These are phyloP conservation scores for Cutaneotrichosporon sp. DNA, from an alignment of 1,284 basidiomycete species.

Conservation along the genomic window DNA sequence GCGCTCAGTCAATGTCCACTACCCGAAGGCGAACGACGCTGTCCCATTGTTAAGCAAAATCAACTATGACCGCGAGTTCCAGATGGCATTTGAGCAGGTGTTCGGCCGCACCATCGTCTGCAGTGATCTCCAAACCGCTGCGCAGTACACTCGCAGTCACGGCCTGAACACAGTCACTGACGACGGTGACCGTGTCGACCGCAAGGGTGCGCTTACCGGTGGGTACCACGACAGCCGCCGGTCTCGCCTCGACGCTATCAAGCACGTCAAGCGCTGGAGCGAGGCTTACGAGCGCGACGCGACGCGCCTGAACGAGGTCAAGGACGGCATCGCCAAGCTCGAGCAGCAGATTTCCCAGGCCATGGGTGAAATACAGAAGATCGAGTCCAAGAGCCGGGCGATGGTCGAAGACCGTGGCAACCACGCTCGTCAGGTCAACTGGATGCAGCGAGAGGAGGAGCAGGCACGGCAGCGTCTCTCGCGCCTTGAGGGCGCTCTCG, in stretches of 20 bases:
- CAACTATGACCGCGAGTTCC: slow-evolving; percentile 64
- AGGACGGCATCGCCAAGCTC: slow-evolving; percentile 60
- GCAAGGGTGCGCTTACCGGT: slow-evolving; percentile 91
- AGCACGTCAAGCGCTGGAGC: slow-evolving; percentile 71
- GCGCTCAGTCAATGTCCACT: slow-evolving; percentile 60
- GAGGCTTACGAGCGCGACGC: slow-evolving; percentile 65
- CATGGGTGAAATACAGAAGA: slow-evolving; percentile 67
- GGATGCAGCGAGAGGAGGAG: slow-evolving; percentile 66
- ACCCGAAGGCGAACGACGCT: slow-evolving; percentile 79
- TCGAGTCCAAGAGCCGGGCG: slow-evolving; percentile 66
- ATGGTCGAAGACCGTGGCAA: slow-evolving; percentile 65
- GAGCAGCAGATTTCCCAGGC: slow-evolving; percentile 84
- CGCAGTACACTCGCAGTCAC: slow-evolving; percentile 90
- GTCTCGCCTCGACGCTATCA: slow-evolving; percentile 83
- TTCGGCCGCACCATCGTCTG: slow-evolving; percentile 97
- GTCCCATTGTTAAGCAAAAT: slow-evolving; percentile 83
- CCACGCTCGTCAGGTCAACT: slow-evolving; percentile 60
- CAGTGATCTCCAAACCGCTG: slow-evolving; percentile 82
- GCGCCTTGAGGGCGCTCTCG: slow-evolving; percentile 63
- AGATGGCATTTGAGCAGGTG: slow-evolving; percentile 83
- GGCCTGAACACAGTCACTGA: slow-evolving; percentile 94
- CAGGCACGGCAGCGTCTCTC: slow-evolving; percentile 60
- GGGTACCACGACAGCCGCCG: slow-evolving; percentile 90
- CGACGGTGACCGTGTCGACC: slow-evolving; percentile 95
- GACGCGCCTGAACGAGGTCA: slow-evolving; percentile 66